Percentiles rank a stretch among this genome's conserved stretches.
These are phyloP conservation scores for Alectoria sarmentosa DNA, from an alignment of 495 filamentous ascomycete genomes.

Conservation along the genomic window DNA sequence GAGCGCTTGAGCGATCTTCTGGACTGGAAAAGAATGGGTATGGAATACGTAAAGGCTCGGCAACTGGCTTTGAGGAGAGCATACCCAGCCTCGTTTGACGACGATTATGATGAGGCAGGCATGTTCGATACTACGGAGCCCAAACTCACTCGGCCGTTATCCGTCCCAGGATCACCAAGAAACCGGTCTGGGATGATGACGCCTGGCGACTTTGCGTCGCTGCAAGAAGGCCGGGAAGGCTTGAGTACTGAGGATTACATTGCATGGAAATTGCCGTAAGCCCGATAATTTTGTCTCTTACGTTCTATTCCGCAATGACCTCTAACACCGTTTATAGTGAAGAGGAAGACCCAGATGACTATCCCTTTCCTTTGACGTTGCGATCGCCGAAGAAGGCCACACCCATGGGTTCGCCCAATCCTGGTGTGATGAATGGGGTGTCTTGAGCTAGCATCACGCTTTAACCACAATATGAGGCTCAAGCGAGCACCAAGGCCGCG, in stretches of 20 bases:
- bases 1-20: conserved; percentile 90
- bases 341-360: conserved; percentile 93
- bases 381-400: conserved; percentile 39
- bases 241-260: conserved; percentile 96
- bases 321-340: conserved; percentile 51
- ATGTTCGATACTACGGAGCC: conserved; percentile 85
- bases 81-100: conserved; percentile 78
- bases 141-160: conserved; percentile 90
- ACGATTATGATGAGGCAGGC: conserved; percentile 65
- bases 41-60: conserved; percentile 97
- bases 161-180: conserved; percentile 84
- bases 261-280: conserved; percentile 96
- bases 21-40: conserved; percentile 98
- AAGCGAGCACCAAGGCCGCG: background rate
- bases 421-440: conserved; percentile 22
- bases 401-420: conserved; percentile 20
- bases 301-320: background rate
- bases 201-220: conserved; percentile 90
- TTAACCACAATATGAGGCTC: background rate
- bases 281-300: conserved; percentile 23
- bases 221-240: conserved; percentile 91
- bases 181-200: conserved; percentile 98
- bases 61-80: conserved; percentile 88
- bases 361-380: conserved; percentile 84
- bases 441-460: conserved; percentile 11